These are phyloP conservation scores for Teratosphaeria zuluensis DNA, from an alignment of 2,329 filamentous ascomycete species.

Conservation along the genomic window DNA sequence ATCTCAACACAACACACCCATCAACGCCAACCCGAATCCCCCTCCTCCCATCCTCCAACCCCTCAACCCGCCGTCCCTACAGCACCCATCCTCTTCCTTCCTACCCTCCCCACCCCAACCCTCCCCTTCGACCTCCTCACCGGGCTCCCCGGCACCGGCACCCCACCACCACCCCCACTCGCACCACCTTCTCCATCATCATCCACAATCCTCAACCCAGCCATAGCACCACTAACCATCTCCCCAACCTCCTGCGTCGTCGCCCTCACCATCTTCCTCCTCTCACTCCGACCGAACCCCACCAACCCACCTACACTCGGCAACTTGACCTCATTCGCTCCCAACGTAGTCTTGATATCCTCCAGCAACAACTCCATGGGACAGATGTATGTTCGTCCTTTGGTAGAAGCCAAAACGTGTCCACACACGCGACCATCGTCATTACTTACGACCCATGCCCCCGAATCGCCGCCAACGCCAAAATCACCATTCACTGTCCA, in stretches of 20 bases:
- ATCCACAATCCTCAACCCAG: not conserved
- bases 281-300: not conserved
- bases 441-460: constrained; percentile 84
- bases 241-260: not conserved
- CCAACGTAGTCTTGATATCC: constrained; percentile 72
- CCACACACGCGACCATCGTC: constrained; percentile 72
- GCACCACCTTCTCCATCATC: constrained; percentile 1
- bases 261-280: not conserved
- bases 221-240: not conserved
- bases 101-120: not conserved
- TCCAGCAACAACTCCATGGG: constrained; percentile 85
- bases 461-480: constrained; percentile 73
- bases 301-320: constrained; percentile 35
- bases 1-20: not conserved
- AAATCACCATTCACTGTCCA: constrained; percentile 54
- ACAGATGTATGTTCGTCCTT: constrained; percentile 75
- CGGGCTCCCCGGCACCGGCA: constrained; percentile 10
- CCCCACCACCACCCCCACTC: constrained; percentile 1
- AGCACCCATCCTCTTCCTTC: not conserved
- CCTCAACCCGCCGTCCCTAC: not conserved
- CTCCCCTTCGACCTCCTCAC: constrained; percentile 3
- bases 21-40: not conserved
- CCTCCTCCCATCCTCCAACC: not conserved
- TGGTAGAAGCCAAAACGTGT: constrained; percentile 73
- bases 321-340: constrained; percentile 59